A percentile compares a stretch with the other conserved stretches of the same genome.
These are phyloP conservation scores for Phytophthora fragariaefolia DNA, from an alignment of 352 stramenopile genomes.

Conservation along the genomic window DNA sequence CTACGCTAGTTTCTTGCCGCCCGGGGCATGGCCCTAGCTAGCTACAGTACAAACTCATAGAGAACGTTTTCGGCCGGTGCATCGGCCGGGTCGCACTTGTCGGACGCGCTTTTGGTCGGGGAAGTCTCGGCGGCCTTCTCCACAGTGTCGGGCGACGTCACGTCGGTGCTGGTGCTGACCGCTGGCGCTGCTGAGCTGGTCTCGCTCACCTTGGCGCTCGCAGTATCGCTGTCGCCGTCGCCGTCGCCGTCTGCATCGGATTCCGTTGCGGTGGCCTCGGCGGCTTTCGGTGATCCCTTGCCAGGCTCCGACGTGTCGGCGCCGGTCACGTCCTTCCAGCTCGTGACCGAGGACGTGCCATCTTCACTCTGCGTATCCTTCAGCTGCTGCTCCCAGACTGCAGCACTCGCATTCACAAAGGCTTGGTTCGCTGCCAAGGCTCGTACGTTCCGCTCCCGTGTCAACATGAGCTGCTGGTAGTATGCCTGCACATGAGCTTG, in stretches of 20 bases:
- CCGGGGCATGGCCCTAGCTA: constrained; percentile 12
- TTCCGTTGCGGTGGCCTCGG: not conserved
- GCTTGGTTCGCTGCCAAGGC: constrained; percentile 53
- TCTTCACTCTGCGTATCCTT: constrained; percentile 33
- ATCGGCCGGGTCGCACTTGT: constrained; percentile 23
- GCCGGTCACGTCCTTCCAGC: constrained; percentile 40
- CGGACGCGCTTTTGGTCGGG: constrained; percentile 23
- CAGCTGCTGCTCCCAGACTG: constrained; percentile 56
- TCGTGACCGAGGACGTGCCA: constrained; percentile 26
- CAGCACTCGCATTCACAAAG: constrained; percentile 48
- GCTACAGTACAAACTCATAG: constrained; percentile 75
- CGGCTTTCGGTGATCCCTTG: constrained; percentile 7
- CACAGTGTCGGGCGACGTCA: constrained; percentile 24
- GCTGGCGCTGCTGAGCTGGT: constrained; percentile 19
- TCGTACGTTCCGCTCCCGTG: constrained; percentile 61
- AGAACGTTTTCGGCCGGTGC: constrained; percentile 44
- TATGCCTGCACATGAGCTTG: constrained; percentile 64
- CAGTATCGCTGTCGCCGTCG: constrained; percentile 17
- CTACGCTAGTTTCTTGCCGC: no score
- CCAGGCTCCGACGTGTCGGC: constrained; percentile 15
- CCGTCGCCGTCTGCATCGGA: constrained; percentile 21
- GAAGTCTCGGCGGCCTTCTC: constrained; percentile 29
- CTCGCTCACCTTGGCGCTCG: constrained; percentile 26
- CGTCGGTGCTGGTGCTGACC: constrained; percentile 13
- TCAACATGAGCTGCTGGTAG: constrained; percentile 53